phyloP scores from a whole-genome alignment of 345 rosid species.

The Pelargonium nanum region DNA sequence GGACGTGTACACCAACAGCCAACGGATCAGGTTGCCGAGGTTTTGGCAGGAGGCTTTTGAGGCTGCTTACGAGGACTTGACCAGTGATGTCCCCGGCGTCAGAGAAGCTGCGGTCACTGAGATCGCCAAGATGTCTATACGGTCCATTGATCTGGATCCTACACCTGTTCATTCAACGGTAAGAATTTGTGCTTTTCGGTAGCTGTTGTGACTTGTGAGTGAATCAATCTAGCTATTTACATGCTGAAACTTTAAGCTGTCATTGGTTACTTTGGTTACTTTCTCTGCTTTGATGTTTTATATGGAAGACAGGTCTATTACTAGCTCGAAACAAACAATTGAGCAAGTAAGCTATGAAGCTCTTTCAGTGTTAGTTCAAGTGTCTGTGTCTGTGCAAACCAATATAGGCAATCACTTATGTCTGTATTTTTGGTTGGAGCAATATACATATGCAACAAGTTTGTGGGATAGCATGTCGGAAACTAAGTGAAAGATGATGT shows the following conservation, averaged over 20 bases:
- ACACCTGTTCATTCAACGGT: slow-evolving; percentile 15
- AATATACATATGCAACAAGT: too few relatives aligned
- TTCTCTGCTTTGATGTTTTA: not conserved
- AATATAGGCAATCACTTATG: too few relatives aligned
- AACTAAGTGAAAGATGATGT: too few relatives aligned
- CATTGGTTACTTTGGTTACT: not conserved
- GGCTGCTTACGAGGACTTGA: slow-evolving; percentile 21
- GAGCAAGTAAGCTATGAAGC: not conserved
- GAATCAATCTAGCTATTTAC: too few relatives aligned
- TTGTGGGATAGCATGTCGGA: too few relatives aligned
- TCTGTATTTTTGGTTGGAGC: too few relatives aligned
- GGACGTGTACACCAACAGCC: slow-evolving; percentile 19
- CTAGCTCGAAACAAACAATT: not conserved
- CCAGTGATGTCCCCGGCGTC: slow-evolving; percentile 17
- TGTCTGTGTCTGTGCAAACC: too few relatives aligned
- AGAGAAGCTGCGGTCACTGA: slow-evolving; percentile 16
- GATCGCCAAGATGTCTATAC: slow-evolving; percentile 18
- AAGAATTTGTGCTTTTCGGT: too few relatives aligned
- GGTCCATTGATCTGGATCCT: slow-evolving; percentile 9
- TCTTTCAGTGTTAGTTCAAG: too few relatives aligned
- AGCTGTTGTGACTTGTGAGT: too few relatives aligned
- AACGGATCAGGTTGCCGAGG: slow-evolving; percentile 9
- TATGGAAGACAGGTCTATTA: not conserved
- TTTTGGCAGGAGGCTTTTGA: slow-evolving; percentile 22
- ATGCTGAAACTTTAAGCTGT: not conserved